Evolutionary conservation across 495 filamentous ascomycete genomes (phyloP).

Genomic region (Friedmanniomyces simplex): DNA sequence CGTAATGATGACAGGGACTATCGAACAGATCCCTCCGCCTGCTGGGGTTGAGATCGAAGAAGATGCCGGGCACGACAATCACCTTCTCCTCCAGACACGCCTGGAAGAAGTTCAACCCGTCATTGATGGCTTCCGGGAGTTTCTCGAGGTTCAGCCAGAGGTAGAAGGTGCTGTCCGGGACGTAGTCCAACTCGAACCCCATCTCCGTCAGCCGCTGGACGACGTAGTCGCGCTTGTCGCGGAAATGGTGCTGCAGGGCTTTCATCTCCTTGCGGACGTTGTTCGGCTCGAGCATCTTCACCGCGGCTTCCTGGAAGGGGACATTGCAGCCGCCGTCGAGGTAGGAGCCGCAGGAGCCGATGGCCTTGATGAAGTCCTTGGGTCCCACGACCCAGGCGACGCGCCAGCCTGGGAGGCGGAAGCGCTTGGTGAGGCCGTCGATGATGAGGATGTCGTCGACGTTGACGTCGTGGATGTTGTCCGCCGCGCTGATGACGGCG

Average conservation of each 20-base stretch:
- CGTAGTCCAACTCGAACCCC: slow-evolving; percentile 61
- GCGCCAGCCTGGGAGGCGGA: slow-evolving; percentile 92
- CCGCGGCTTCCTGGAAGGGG: slow-evolving; percentile 88
- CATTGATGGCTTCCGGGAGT: slow-evolving; percentile 66
- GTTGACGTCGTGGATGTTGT: slow-evolving; percentile 65
- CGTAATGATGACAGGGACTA: slow-evolving; percentile 87
- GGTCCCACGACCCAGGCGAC: slow-evolving; percentile 93
- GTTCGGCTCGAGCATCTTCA: slow-evolving; percentile 78
- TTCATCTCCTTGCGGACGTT: slow-evolving; percentile 80
- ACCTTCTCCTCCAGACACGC: slow-evolving; percentile 85
- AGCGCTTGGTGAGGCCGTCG: slow-evolving; percentile 92
- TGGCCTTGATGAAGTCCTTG: slow-evolving; percentile 91
- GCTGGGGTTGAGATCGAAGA: slow-evolving; percentile 85
- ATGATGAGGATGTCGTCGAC: slow-evolving; percentile 80
- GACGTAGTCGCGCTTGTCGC: slow-evolving; percentile 82
- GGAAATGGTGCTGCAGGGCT: slow-evolving; percentile 79
- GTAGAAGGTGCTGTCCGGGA: slow-evolving; percentile 90
- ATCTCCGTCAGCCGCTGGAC: slow-evolving; percentile 64
- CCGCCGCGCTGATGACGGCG: slow-evolving; percentile 72
- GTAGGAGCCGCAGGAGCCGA: slow-evolving; percentile 86
- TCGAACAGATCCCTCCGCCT: slow-evolving; percentile 85
- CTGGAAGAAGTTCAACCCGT: slow-evolving; percentile 94
- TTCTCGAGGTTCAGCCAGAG: slow-evolving; percentile 62
- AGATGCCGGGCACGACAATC: slow-evolving; percentile 91
- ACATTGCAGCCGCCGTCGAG: slow-evolving; percentile 94